A percentile compares a stretch with the other conserved stretches of the same genome.
These are phyloP conservation scores for Entomortierella beljakovae DNA, from an alignment of 192 early-diverging fungal genomes.

Conservation along the genomic window DNA sequence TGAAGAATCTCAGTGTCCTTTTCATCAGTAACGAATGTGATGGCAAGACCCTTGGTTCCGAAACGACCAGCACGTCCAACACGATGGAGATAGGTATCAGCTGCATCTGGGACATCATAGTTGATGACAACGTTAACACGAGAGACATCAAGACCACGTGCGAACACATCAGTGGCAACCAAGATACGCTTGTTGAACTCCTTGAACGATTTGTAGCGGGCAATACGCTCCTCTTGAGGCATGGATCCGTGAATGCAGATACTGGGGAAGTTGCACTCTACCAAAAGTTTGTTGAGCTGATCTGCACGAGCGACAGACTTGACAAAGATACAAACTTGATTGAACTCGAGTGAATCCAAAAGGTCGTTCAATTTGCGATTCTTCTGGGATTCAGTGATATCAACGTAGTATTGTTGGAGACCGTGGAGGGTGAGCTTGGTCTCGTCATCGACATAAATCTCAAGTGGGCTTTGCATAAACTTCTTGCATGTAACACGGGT, in stretches of 20 bases:
- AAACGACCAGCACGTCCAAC: constrained; percentile 99
- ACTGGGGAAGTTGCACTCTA: constrained; percentile 92
- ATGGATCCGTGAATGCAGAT: constrained; percentile 94
- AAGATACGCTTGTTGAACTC: constrained; percentile 94
- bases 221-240: constrained; percentile 93
- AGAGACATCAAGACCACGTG: constrained; percentile 98
- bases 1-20: constrained; percentile 83
- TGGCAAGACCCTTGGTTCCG: constrained; percentile 97
- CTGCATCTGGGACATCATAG: constrained; percentile 94
- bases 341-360: constrained; percentile 95
- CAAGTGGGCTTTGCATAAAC: constrained; percentile 97
- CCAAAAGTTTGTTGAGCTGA: constrained; percentile 87
- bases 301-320: constrained; percentile 90
- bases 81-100: constrained; percentile 94
- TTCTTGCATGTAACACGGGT: constrained; percentile 94
- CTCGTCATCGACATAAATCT: constrained; percentile 98
- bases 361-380: constrained; percentile 95
- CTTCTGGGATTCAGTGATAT: constrained; percentile 86
- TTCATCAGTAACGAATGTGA: constrained; percentile 91
- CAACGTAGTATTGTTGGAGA: constrained; percentile 94
- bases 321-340: constrained; percentile 98
- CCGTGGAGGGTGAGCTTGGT: constrained; percentile 98
- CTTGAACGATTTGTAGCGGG: constrained; percentile 95
- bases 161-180: constrained; percentile 98
- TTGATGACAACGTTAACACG: constrained; percentile 99